These are phyloP conservation scores for Calonectria multiphialidica DNA, from an alignment of 2,329 filamentous ascomycete genomes.

Conservation along the genomic window DNA sequence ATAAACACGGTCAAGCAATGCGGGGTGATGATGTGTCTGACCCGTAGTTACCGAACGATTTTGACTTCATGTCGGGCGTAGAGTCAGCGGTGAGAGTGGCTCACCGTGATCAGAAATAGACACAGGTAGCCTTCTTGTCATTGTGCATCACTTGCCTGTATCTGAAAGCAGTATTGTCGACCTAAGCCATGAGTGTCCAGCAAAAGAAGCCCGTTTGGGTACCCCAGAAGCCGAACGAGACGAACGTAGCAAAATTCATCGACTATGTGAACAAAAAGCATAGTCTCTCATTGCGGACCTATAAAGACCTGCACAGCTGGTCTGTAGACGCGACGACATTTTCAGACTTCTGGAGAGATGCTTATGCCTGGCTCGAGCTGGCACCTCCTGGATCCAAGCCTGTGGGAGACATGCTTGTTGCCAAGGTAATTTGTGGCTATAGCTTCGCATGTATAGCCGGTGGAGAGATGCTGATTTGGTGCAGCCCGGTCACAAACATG, in stretches of 20 bases:
- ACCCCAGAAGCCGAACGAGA: background rate
- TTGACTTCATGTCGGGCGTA: too few relatives aligned
- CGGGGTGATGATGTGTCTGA: too few relatives aligned
- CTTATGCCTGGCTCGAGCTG: conserved; percentile 17
- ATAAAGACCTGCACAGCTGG: conserved; percentile 22
- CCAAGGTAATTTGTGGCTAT: background rate
- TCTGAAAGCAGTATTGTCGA: too few relatives aligned
- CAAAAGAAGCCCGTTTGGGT: background rate
- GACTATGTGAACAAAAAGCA: conserved; percentile 5
- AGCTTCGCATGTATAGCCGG: too few relatives aligned
- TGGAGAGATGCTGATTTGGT: too few relatives aligned
- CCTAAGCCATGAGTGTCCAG: background rate
- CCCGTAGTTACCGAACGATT: background rate
- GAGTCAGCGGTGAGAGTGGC: too few relatives aligned
- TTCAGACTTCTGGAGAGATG: conserved; percentile 23
- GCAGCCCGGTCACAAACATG: background rate
- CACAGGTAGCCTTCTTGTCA: too few relatives aligned
- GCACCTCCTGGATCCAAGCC: background rate
- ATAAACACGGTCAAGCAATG: background rate
- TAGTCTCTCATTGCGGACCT: background rate
- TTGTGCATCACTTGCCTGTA: background rate
- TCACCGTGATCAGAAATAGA: background rate
- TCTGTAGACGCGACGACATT: conserved; percentile 10
- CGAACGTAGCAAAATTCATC: conserved; percentile 15
- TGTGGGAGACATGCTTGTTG: background rate